These are phyloP conservation scores for Saccharomycopsis vini DNA, from an alignment of 805 yeast species.

Conservation along the genomic window DNA sequence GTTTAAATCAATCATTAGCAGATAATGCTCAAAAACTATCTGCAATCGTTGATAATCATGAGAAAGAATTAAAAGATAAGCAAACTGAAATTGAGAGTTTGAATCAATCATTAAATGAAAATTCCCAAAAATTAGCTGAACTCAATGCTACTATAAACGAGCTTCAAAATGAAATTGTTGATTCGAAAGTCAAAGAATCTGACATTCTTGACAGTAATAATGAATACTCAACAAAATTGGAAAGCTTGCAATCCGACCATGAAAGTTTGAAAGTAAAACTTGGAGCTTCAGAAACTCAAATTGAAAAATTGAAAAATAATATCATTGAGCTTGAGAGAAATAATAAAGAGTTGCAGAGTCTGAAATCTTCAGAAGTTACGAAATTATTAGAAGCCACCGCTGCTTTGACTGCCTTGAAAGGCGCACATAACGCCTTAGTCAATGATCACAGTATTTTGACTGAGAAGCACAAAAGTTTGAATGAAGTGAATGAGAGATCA, in stretches of 20 bases:
- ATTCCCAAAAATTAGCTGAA: conserved; percentile 1
- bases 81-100: not conserved
- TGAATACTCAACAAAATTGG: not conserved
- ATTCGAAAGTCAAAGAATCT: conserved; percentile 10
- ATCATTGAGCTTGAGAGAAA: conserved; percentile 1
- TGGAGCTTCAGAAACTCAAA: not conserved
- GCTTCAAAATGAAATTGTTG: conserved; percentile 12
- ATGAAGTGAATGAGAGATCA: conserved; percentile 20
- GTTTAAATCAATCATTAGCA: not conserved
- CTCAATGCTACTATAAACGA: conserved; percentile 3
- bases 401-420: conserved; percentile 15
- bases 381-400: conserved; percentile 14
- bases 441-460: conserved; percentile 28
- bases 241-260: not conserved
- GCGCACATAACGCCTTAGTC: conserved; percentile 16
- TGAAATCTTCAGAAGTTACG: conserved; percentile 8
- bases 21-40: not conserved
- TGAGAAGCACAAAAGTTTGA: conserved; percentile 22
- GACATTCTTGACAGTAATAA: conserved; percentile 6
- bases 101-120: not conserved
- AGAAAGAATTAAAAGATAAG: not conserved
- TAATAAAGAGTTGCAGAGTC: conserved; percentile 2
- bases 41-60: not conserved
- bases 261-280: conserved; percentile 3
- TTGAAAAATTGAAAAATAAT: not conserved